These are phyloP conservation scores for Arctium lappa DNA, from an alignment of 129 eudicot genomes.

Conservation along the genomic window DNA sequence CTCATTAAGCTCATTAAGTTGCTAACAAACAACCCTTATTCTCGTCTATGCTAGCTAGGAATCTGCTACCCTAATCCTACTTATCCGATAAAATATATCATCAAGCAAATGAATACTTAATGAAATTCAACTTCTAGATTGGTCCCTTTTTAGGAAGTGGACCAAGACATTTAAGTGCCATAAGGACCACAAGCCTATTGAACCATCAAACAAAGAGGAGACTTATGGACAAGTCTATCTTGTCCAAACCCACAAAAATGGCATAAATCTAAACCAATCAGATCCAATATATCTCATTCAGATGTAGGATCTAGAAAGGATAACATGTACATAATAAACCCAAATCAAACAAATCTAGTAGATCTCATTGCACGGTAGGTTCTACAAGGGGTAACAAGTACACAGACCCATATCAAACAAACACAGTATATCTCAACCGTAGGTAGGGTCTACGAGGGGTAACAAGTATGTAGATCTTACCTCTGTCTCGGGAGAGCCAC, in stretches of 20 bases:
- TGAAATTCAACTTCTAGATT: background rate
- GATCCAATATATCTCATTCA: background rate
- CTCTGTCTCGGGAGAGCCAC: background rate
- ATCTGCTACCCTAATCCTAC: background rate
- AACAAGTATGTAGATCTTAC: background rate
- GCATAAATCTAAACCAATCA: background rate
- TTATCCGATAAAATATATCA: background rate
- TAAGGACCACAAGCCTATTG: background rate
- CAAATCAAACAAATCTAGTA: background rate
- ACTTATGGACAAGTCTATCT: background rate
- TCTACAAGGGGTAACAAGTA: background rate
- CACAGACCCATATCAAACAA: background rate
- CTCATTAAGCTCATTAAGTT: too few species aligned
- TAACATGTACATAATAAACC: background rate
- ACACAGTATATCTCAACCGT: background rate
- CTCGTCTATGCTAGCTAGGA: too few species aligned
- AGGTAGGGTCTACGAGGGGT: background rate
- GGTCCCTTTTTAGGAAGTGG: background rate
- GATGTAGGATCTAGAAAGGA: background rate
- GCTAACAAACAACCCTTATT: too few species aligned
- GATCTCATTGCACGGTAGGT: background rate
- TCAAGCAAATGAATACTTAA: background rate
- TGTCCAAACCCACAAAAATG: background rate
- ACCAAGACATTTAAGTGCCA: background rate
- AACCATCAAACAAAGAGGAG: background rate